Percentiles rank a stretch among this genome's conserved stretches.
These are phyloP conservation scores for Microdochium trichocladiopsis DNA, from an alignment of 2,329 filamentous ascomycete genomes.

Conservation along the genomic window DNA sequence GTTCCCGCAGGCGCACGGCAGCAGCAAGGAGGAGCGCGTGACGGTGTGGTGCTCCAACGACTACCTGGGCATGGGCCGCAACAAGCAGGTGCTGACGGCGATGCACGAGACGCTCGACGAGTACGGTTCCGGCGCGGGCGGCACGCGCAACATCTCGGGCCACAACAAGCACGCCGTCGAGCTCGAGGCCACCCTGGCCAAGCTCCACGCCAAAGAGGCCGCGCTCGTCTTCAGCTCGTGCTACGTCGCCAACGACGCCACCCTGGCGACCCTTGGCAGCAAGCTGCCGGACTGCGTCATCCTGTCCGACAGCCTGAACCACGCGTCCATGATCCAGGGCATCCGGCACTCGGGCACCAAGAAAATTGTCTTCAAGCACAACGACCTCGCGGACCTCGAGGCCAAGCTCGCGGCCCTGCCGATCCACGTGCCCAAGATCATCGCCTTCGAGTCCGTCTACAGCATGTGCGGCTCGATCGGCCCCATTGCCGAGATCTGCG, in stretches of 20 bases:
- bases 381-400: constrained; percentile 89
- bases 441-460: constrained; percentile 97
- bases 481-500: constrained; percentile 91
- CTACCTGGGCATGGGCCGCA: constrained; percentile 96
- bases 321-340: constrained; percentile 98
- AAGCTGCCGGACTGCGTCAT: constrained; percentile 96
- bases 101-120: constrained; percentile 96
- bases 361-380: constrained; percentile 99
- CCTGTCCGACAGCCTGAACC: constrained; percentile 94
- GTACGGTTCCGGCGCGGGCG: constrained; percentile 91
- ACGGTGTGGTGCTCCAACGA: constrained; percentile 99
- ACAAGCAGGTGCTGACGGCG: constrained; percentile 73
- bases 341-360: constrained; percentile 95
- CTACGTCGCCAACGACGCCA: constrained; percentile 97
- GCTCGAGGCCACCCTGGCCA: constrained; percentile 75
- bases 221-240: constrained; percentile 95
- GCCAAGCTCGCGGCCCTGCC: constrained; percentile 85
- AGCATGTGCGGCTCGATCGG: constrained; percentile 99
- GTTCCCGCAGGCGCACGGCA: constrained; percentile 91
- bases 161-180: constrained; percentile 92
- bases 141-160: constrained; percentile 94
- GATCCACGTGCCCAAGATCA: constrained; percentile 85
- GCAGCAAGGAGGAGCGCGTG: constrained; percentile 73
- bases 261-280: constrained; percentile 90
- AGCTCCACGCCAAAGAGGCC: constrained; percentile 84